These are phyloP conservation scores for Xylaria polymorpha DNA, from an alignment of 2,329 filamentous ascomycete genomes.

Conservation along the genomic window DNA sequence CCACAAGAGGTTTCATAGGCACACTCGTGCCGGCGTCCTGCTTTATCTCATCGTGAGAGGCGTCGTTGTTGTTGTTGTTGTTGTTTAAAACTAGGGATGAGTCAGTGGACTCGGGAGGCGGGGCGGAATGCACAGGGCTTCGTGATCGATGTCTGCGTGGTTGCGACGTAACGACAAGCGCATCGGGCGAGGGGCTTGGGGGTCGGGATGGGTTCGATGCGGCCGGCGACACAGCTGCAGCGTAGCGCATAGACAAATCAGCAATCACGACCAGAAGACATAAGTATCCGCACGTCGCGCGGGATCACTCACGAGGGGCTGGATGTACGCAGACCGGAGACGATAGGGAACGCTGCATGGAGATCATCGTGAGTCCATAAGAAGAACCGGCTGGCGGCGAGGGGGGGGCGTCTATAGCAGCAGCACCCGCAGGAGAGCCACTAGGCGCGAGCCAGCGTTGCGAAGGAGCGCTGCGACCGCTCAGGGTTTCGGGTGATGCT, in stretches of 20 bases:
- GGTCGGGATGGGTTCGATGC: constrained; percentile 62
- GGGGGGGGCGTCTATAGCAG: constrained; percentile 52
- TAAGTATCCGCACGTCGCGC: constrained; percentile 10
- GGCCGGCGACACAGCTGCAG: constrained; percentile 63
- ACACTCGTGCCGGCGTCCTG: constrained; percentile 54
- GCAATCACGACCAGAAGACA: constrained; percentile 33
- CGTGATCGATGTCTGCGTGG: constrained; percentile 64
- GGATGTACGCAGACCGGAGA: constrained; percentile 69
- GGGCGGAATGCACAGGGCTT: constrained; percentile 61
- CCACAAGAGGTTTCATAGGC: constrained; percentile 61
- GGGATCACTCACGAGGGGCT: constrained; percentile 67
- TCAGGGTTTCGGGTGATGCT: constrained; percentile 9
- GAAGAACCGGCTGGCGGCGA: constrained; percentile 44
- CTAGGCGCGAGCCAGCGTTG: constrained; percentile 44
- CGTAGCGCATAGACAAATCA: constrained; percentile 41
- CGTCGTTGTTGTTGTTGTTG: constrained; percentile 58
- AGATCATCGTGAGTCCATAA: constrained; percentile 67
- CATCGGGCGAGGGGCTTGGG: constrained; percentile 66
- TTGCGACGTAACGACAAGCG: constrained; percentile 62
- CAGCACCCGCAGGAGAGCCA: constrained; percentile 46
- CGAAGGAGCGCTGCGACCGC: constrained; percentile 29
- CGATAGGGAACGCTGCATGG: constrained; percentile 72
- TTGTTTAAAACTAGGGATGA: constrained; percentile 57
- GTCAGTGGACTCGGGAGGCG: constrained; percentile 57
- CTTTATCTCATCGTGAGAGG: constrained; percentile 52